Evolutionary conservation across 805 yeast species (phyloP).

Genomic region (Starmerella sp.): DNA sequence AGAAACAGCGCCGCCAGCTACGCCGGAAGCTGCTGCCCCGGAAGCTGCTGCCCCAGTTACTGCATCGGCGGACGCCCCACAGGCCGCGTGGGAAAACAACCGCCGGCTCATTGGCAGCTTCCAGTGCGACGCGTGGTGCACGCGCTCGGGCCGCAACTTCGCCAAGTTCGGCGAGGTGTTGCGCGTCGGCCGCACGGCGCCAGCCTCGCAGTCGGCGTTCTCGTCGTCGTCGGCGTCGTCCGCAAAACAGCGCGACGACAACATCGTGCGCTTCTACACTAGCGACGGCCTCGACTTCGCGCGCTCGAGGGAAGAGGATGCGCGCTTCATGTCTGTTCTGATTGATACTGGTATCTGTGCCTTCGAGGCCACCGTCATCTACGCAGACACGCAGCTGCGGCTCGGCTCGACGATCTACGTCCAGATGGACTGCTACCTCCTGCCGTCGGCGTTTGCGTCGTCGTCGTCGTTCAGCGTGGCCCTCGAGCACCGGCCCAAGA

Average conservation of each 20-base stretch:
- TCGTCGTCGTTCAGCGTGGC: conserved; percentile 8
- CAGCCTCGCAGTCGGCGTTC: background rate
- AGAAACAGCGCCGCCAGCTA: too few relatives aligned
- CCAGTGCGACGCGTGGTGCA: conserved; percentile 32
- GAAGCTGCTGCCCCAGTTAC: too few relatives aligned
- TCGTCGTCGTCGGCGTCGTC: background rate
- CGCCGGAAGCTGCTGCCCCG: too few relatives aligned
- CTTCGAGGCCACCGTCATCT: conserved; percentile 48
- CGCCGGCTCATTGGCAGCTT: conserved; percentile 28
- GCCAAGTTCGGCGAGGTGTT: conserved; percentile 28
- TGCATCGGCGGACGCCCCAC: too few relatives aligned
- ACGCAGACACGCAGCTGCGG: conserved; percentile 46
- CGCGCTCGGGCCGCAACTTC: conserved; percentile 27
- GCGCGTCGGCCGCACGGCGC: conserved; percentile 20
- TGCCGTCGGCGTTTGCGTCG: conserved; percentile 26
- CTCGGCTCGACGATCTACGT: conserved; percentile 69
- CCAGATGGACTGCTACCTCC: conserved; percentile 56
- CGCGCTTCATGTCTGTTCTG: conserved; percentile 54
- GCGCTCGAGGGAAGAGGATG: conserved; percentile 58
- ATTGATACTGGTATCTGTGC: conserved; percentile 43
- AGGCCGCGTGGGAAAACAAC: conserved; percentile 4
- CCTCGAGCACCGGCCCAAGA: background rate
- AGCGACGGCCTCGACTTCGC: conserved; percentile 51
- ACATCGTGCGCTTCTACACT: conserved; percentile 28
- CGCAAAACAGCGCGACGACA: conserved; percentile 18